Conservation (phyloP, 2,329 filamentous ascomycete genomes). For the Microsporum ferrugineum region DNA sequence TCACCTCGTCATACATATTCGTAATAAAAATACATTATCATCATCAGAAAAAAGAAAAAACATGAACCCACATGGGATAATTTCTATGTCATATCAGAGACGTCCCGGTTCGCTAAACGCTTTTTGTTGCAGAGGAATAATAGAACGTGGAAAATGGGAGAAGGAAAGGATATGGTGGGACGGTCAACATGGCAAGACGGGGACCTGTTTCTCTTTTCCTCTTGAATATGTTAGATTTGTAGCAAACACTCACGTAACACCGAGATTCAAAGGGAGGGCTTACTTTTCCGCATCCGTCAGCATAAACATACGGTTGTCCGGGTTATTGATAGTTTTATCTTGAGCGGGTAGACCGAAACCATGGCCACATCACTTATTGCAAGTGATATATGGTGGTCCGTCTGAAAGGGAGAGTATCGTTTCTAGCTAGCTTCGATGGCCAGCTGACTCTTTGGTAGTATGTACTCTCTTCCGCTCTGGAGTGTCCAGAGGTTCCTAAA, state of each 20-base stretch:
- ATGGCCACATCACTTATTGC: not conserved
- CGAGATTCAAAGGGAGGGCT: not conserved
- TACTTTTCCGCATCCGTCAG: not conserved
- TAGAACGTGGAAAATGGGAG: not conserved
- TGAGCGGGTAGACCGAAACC: not conserved
- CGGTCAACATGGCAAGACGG: too few species aligned
- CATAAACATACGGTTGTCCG: not conserved
- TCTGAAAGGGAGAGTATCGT: too few species aligned
- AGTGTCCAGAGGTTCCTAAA: not conserved
- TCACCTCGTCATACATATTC: too few species aligned
- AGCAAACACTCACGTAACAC: not conserved
- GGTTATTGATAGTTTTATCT: not conserved
- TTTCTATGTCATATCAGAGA: not conserved
- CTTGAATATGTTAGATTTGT: not conserved
- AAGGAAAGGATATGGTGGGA: not conserved
- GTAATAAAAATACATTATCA: not conserved
- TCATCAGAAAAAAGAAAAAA: not conserved
- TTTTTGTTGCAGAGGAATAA: not conserved
- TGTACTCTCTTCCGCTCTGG: not conserved
- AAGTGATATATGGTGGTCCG: too few species aligned
- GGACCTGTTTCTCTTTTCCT: too few species aligned
- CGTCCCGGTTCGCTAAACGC: not conserved
- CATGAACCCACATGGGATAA: not conserved
- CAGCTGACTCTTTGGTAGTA: not conserved
- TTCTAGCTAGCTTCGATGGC: not conserved